Conservation (phyloP, 805 yeast genomes). For the Pichia membranifaciens region DNA sequence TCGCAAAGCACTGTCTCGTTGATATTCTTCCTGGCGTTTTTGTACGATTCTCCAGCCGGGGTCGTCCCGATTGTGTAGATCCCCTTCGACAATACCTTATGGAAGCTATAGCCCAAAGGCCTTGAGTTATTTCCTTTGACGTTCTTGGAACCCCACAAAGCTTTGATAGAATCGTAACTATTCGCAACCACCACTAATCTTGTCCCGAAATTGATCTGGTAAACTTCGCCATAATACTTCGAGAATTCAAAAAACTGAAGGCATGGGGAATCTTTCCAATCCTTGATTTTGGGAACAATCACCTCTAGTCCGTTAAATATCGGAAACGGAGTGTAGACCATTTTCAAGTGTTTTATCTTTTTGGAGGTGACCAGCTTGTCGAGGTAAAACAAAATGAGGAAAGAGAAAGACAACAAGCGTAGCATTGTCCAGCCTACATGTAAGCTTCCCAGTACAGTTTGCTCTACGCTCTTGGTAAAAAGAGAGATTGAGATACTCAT, state of each 20-base stretch:
- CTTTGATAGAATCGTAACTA: slow-evolving; percentile 47
- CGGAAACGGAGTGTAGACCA: slow-evolving; percentile 21
- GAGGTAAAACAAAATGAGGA: background rate
- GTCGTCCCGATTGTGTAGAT: slow-evolving; percentile 64
- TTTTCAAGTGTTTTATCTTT: slow-evolving; percentile 19
- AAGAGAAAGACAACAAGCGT: background rate
- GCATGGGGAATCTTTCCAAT: slow-evolving; percentile 37
- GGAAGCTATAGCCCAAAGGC: slow-evolving; percentile 64
- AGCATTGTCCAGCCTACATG: background rate
- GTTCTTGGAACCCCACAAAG: slow-evolving; percentile 45
- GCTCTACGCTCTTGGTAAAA: background rate
- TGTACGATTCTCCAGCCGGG: slow-evolving; percentile 46
- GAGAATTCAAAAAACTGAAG: slow-evolving; percentile 41
- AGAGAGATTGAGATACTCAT: too few species aligned
- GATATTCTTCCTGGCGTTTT: slow-evolving; percentile 43
- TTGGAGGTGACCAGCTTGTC: slow-evolving; percentile 6
- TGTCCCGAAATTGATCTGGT: slow-evolving; percentile 59
- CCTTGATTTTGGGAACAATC: slow-evolving; percentile 23
- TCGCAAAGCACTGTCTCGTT: slow-evolving; percentile 37
- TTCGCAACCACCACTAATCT: slow-evolving; percentile 60
- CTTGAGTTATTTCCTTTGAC: slow-evolving; percentile 57
- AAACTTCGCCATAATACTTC: slow-evolving; percentile 40
- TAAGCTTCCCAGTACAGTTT: background rate
- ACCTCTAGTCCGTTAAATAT: slow-evolving; percentile 23
- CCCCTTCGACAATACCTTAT: slow-evolving; percentile 49